Evolutionary conservation across 495 filamentous ascomycete genomes (phyloP).

Genomic region (Hyphodiscus hymeniophilus): DNA sequence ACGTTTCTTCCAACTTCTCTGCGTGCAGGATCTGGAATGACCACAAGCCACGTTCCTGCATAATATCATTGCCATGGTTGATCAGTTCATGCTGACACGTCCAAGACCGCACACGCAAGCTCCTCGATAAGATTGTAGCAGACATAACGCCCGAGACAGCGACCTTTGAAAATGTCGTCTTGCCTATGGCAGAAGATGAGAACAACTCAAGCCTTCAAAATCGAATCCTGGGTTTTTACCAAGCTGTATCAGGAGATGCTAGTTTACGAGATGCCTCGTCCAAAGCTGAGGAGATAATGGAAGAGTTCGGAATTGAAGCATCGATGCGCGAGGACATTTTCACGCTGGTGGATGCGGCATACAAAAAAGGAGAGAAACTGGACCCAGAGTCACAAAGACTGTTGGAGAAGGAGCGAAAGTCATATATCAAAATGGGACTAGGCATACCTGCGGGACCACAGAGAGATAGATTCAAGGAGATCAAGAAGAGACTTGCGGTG

Average conservation of each 20-base stretch:
- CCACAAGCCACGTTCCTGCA: too few species aligned
- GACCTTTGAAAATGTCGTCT: constrained; percentile 56
- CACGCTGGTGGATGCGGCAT: constrained; percentile 46
- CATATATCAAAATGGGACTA: constrained; percentile 48
- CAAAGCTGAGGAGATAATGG: constrained; percentile 51
- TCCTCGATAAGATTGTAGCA: constrained; percentile 69
- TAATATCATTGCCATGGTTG: too few species aligned
- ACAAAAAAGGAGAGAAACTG: constrained; percentile 30
- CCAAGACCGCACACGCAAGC: constrained; percentile 39
- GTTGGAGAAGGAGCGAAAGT: constrained; percentile 50
- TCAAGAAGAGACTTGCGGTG: constrained; percentile 52
- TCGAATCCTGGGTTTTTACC: constrained; percentile 67
- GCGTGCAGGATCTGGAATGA: too few species aligned
- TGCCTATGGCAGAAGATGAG: constrained; percentile 61
- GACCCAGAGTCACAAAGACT: constrained; percentile 42
- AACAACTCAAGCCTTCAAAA: constrained; percentile 50
- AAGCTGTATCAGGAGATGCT: constrained; percentile 64
- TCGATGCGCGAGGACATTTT: constrained; percentile 56
- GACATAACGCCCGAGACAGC: constrained; percentile 57
- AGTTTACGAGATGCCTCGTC: constrained; percentile 57
- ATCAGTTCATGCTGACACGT: too few species aligned
- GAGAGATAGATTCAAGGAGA: constrained; percentile 54
- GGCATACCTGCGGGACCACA: constrained; percentile 43
- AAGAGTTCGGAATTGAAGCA: constrained; percentile 51
- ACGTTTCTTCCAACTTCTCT: too few species aligned